phyloP scores from a whole-genome alignment of 108 stramenopile species.

The Cyclotella kingstonii region DNA sequence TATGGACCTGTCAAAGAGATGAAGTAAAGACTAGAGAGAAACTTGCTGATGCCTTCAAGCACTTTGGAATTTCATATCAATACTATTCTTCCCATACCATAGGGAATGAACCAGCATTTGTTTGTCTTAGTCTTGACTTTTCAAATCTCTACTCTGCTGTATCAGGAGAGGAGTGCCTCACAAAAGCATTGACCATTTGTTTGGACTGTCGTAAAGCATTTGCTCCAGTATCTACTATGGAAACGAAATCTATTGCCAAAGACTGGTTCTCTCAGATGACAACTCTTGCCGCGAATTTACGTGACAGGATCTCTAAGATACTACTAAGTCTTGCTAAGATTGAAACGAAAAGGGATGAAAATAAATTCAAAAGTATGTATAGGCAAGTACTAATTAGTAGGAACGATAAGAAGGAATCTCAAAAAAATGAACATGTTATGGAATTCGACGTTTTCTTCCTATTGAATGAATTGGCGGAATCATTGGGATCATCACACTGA shows the following conservation, averaged over 20 bases:
- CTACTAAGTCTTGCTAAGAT: slow-evolving; percentile 67
- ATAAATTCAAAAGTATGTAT: slow-evolving; percentile 68
- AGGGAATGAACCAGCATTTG: slow-evolving; percentile 79
- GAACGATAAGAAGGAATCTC: too few species aligned
- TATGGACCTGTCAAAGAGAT: slow-evolving; percentile 84
- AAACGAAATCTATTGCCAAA: neutral
- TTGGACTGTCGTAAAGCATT: slow-evolving; percentile 71
- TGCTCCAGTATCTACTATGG: slow-evolving; percentile 25
- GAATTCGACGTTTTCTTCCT: too few species aligned
- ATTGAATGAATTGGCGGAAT: too few species aligned
- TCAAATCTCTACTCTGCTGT: slow-evolving; percentile 74
- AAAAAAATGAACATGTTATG: too few species aligned
- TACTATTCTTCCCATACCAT: slow-evolving; percentile 50
- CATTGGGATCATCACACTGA: too few species aligned
- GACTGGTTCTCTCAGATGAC: slow-evolving; percentile 71
- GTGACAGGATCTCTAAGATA: slow-evolving; percentile 69
- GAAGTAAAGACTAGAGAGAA: slow-evolving; percentile 79
- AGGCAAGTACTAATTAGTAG: slow-evolving; percentile 34
- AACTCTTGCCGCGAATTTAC: slow-evolving; percentile 58
- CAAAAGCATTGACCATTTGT: slow-evolving; percentile 65
- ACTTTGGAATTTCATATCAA: slow-evolving; percentile 64
- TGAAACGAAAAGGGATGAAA: slow-evolving; percentile 32
- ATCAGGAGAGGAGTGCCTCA: slow-evolving; percentile 66
- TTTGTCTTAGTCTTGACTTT: slow-evolving; percentile 74
- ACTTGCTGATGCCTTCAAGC: slow-evolving; percentile 66